Base-by-base conservation (phyloP, 305 asterid genomes). In the Fraxinus greggii region DNA sequence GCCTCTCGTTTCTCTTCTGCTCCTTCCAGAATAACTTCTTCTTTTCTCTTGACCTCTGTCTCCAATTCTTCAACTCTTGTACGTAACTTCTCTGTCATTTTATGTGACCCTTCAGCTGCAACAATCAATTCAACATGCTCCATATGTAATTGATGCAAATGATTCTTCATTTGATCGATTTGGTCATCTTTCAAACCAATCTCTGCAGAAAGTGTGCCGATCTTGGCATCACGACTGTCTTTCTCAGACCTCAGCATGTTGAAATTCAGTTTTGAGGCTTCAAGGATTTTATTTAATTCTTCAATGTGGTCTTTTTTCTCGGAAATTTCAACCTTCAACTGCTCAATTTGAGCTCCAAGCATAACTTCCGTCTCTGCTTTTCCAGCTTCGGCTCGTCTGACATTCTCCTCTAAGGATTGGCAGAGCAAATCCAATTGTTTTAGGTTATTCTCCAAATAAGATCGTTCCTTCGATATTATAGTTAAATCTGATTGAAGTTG, bases 1-100 rank as follows among this genome's bases (percentile, higher is more conserved):
- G 97, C 99, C 72, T 96, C 98, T 3, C 99, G 88, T 85, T 96
- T 96, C 86, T 89, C 98, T 90, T 96, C 99, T 0, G 92, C 99
- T 51, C 97, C 97, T 90, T 94, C 95, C 59, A 76, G 42, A 23
- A 94, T 92, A 2, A 51, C 54, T 73, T 90, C 95, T 28, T 84
- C 85, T 80, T 92, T 91, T 79, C 83, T 87, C 83, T 91, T 88
- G 3, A 92, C 86, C 5, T 92, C 94, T 19, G 1, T 40, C 84
- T 92, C 97, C 77, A 93, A 84, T 77, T 90, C 98, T 81, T 77
- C 79, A 17, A 90, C 90, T 65, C 89, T 93, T 29, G 81, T 79
- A 4, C 75, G 40, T 72, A 93, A 81, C 81, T 84, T 91, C 61
- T 87, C 90, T 2, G 77, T 90, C 54, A 48, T 36, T 81, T 88